These are phyloP conservation scores for Sporodiniella umbellata DNA, from an alignment of 371 early-diverging fungal genomes.

Conservation along the genomic window DNA sequence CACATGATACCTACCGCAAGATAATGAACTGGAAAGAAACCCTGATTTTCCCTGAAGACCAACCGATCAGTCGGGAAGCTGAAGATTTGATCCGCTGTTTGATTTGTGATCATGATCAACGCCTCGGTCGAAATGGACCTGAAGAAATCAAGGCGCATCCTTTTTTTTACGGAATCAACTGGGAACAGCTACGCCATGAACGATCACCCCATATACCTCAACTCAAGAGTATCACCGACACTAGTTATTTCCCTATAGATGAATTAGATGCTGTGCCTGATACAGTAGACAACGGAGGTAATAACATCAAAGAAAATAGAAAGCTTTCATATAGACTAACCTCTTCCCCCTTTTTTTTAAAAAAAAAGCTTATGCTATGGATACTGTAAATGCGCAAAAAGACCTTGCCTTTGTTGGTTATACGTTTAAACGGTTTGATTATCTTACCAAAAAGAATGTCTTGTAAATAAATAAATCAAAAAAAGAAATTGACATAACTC, in stretches of 20 bases:
- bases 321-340: too few relatives aligned
- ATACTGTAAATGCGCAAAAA: slow-evolving; percentile 65
- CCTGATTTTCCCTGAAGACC: slow-evolving; percentile 90
- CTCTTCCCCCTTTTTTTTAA: neutral
- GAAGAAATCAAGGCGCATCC: slow-evolving; percentile 92
- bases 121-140: slow-evolving; percentile 78
- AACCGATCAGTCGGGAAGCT: slow-evolving; percentile 86
- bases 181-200: slow-evolving; percentile 80
- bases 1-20: slow-evolving; percentile 96
- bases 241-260: slow-evolving; percentile 95
- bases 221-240: slow-evolving; percentile 93
- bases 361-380: slow-evolving; percentile 26
- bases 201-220: slow-evolving; percentile 95
- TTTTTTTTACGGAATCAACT: slow-evolving; percentile 95
- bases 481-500: neutral
- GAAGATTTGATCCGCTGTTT: slow-evolving; percentile 89
- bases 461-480: slow-evolving; percentile 39
- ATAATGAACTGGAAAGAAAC: slow-evolving; percentile 94
- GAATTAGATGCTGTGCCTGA: slow-evolving; percentile 80
- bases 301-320: neutral
- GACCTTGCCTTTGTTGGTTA: slow-evolving; percentile 97
- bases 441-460: slow-evolving; percentile 75
- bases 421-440: slow-evolving; percentile 94
- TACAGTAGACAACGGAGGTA: slow-evolving; percentile 33
- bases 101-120: slow-evolving; percentile 81